These are phyloP conservation scores for Physcomitrium patens DNA, from an alignment of 225 moss, liverwort and hornwort genomes.

Conservation along the genomic window DNA sequence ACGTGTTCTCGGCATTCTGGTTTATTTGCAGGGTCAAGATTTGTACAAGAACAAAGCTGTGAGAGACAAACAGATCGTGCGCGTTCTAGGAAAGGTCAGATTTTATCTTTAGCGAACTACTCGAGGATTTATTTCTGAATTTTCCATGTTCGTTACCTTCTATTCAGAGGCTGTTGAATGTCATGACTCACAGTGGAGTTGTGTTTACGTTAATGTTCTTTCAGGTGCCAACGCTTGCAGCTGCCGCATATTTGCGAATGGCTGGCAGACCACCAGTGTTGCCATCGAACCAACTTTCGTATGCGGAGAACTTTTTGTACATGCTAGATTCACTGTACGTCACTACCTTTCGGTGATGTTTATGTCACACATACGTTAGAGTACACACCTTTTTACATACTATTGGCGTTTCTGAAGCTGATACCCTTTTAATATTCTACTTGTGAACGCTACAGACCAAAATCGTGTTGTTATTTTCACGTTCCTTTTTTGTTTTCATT, in stretches of 20 bases:
- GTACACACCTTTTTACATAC: neutral
- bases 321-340: slow-evolving; percentile 94
- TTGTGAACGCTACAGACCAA: slow-evolving; percentile 1
- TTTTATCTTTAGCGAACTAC: neutral
- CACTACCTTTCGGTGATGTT: slow-evolving; percentile 11
- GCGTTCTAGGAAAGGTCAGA: slow-evolving; percentile 86
- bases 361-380: neutral
- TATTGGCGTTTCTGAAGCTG: neutral
- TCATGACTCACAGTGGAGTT: slow-evolving; percentile 19
- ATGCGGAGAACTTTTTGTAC: slow-evolving; percentile 92
- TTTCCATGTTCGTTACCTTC: neutral
- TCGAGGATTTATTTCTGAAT: slow-evolving; percentile 5
- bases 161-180: slow-evolving; percentile 17
- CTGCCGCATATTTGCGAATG: slow-evolving; percentile 89
- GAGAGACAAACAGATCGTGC: slow-evolving; percentile 94
- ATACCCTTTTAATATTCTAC: neutral
- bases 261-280: slow-evolving; percentile 88
- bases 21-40: slow-evolving; percentile 72
- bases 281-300: slow-evolving; percentile 80
- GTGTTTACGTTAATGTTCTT: neutral
- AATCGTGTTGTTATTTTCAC: neutral
- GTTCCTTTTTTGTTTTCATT: neutral
- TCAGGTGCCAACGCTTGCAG: slow-evolving; percentile 92
- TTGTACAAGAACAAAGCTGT: slow-evolving; percentile 78
- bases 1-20: slow-evolving; percentile 15